Evolutionary conservation across 2,329 filamentous ascomycete genomes (phyloP).

Genomic region (Exophiala viscosa): DNA sequence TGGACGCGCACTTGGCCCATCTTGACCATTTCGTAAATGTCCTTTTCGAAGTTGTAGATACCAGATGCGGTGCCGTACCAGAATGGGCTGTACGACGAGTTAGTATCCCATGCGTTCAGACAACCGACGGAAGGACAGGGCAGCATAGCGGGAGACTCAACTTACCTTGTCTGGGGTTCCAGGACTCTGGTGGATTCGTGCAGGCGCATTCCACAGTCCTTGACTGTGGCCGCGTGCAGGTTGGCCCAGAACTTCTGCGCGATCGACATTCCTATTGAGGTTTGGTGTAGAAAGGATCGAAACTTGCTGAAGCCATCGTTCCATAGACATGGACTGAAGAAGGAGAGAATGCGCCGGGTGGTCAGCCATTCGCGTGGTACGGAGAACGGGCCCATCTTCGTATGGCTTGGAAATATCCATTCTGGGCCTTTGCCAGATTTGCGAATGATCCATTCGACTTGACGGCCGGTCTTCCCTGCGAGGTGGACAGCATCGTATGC

Average conservation of each 20-base stretch:
- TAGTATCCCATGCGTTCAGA: not conserved
- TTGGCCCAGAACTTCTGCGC: slow-evolving; percentile 52
- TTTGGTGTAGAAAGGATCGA: slow-evolving; percentile 49
- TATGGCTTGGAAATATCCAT: slow-evolving; percentile 33
- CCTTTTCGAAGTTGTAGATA: slow-evolving; percentile 58
- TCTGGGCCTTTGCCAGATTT: slow-evolving; percentile 40
- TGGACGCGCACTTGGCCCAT: slow-evolving; percentile 54
- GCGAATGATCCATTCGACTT: slow-evolving; percentile 44
- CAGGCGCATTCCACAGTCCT: slow-evolving; percentile 45
- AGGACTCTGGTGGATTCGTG: slow-evolving; percentile 44
- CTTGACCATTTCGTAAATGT: slow-evolving; percentile 56
- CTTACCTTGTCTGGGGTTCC: slow-evolving; percentile 37
- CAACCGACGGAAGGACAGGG: not conserved
- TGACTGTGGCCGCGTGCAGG: slow-evolving; percentile 47
- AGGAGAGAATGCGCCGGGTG: slow-evolving; percentile 64
- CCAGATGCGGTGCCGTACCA: slow-evolving; percentile 55
- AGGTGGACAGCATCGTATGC: slow-evolving; percentile 64
- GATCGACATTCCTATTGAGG: slow-evolving; percentile 48
- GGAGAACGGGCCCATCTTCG: slow-evolving; percentile 50
- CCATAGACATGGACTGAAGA: slow-evolving; percentile 73
- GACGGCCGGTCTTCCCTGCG: slow-evolving; percentile 53
- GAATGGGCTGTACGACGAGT: slow-evolving; percentile 36
- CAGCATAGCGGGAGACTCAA: not conserved
- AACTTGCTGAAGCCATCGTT: slow-evolving; percentile 50
- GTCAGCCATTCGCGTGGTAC: slow-evolving; percentile 65